Percentiles rank a stretch among this genome's conserved stretches.
Evolutionary conservation across 495 filamentous ascomycete genomes (phyloP).

Genomic region (Hyaloscypha variabilis): DNA sequence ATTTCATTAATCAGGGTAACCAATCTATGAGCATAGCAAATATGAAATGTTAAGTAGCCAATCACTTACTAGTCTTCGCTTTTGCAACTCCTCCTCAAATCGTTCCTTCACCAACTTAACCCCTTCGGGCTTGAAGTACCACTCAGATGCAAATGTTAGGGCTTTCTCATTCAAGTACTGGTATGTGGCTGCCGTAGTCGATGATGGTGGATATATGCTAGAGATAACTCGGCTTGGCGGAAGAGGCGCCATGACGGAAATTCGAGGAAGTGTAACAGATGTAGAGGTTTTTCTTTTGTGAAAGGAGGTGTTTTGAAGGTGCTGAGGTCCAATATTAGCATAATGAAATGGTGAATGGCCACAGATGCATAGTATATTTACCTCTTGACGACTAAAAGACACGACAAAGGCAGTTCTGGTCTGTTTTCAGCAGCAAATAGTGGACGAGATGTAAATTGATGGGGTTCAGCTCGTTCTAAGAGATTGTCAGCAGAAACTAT

Average conservation of each 20-base stretch:
- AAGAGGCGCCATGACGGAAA: not conserved
- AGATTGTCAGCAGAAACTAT: too few relatives aligned
- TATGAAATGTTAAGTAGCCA: not conserved
- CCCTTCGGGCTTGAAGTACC: slow-evolving; percentile 35
- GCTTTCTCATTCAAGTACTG: not conserved
- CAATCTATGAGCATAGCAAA: not conserved
- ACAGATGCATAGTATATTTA: too few relatives aligned
- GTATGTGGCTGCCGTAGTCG: not conserved
- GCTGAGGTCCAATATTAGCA: not conserved
- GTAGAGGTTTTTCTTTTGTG: not conserved
- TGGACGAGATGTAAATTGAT: too few relatives aligned
- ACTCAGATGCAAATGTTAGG: slow-evolving; percentile 39
- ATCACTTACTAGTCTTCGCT: slow-evolving; percentile 10
- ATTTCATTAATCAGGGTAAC: not conserved
- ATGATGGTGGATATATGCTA: not conserved
- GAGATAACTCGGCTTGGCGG: not conserved
- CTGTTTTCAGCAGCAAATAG: not conserved
- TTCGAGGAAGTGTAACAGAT: not conserved
- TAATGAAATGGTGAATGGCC: too few relatives aligned
- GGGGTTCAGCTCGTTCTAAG: too few relatives aligned
- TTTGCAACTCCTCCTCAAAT: slow-evolving; percentile 4
- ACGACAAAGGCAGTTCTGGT: not conserved
- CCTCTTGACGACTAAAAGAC: not conserved
- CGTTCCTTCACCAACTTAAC: slow-evolving; percentile 22
- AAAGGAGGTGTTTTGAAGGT: not conserved